phyloP scores from a whole-genome alignment of 202 grass and related monocot species.

The Saccharum hybrid region DNA sequence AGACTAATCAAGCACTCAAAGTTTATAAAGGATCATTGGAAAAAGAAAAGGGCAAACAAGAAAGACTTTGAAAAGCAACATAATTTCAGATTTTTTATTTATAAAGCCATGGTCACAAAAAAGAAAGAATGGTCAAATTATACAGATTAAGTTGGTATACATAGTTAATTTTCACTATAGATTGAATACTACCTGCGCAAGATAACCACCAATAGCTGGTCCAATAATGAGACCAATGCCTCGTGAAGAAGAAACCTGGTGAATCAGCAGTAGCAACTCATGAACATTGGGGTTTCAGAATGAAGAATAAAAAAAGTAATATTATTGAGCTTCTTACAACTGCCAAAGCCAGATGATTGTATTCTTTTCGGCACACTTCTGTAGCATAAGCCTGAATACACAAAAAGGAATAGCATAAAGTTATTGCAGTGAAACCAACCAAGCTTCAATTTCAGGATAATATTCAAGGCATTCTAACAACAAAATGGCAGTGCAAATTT shows the following conservation, averaged over 20 bases:
- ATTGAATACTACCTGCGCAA: slow-evolving; percentile 71
- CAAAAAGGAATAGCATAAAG: slow-evolving; percentile 28
- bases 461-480: not conserved
- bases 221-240: slow-evolving; percentile 79
- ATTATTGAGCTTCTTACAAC: slow-evolving; percentile 53
- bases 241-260: slow-evolving; percentile 66
- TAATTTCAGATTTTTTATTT: slow-evolving; percentile 26
- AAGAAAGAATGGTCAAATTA: slow-evolving; percentile 33
- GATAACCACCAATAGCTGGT: slow-evolving; percentile 84
- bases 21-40: slow-evolving; percentile 10
- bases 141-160: slow-evolving; percentile 12
- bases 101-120: slow-evolving; percentile 22
- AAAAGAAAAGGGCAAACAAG: slow-evolving; percentile 12
- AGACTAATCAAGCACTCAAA: not conserved
- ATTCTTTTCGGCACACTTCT: slow-evolving; percentile 78
- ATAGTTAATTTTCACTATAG: not conserved
- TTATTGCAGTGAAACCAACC: slow-evolving; percentile 19
- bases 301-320: slow-evolving; percentile 23
- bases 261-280: slow-evolving; percentile 22
- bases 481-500: not conserved
- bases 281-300: not conserved
- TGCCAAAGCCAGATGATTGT: slow-evolving; percentile 68
- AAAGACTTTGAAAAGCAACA: slow-evolving; percentile 6
- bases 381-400: slow-evolving; percentile 76
- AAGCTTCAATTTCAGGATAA: not conserved